Evolutionary conservation across 2,329 filamentous ascomycete species (phyloP), one percentile per base, ranked within the genome.

Genomic region (Penicillium nordicum): DNA sequence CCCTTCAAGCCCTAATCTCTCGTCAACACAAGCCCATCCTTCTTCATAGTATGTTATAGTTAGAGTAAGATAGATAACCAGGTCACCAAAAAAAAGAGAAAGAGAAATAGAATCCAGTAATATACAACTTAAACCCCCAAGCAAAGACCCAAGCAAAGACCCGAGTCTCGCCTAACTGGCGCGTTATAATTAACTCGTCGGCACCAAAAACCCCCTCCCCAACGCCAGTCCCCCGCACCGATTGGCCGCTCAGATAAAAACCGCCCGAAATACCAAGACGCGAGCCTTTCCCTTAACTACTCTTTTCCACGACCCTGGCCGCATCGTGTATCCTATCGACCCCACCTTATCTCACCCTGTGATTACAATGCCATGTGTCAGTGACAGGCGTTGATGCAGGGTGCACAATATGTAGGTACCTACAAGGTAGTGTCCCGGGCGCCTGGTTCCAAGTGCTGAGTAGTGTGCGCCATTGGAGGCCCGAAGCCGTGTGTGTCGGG

Each of bases 231-330:
- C 48, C 48, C 29, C 18, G 21, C 32, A 23, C 36, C 51, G 50
- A 58, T 60, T 60, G 55, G 55, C 40, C 48, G 49, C 12, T 41
- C 40, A 46, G 53, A 46, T 34, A 32, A 27, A 34, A 14, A 44
- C 23, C 29, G 23, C 46, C 53, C 46, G 21, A 44, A 43, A 51
- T 53, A 57, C 61, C 61, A 63, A 63, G 61, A 57, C 63, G 55
- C 60, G 59, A 60, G 60, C 63, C 63, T 65, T 65, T 64, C 61
- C 63, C 23, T 38, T 59, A 61, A 49, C 46, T 34, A 57, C 52
- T 51, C n/a, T 47, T 58, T 62, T 62, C 51, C 57, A 62, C 63
- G 63, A 60, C 58, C 32, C 29, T 16, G 41, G 30, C 29, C 45
- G 8, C 40, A 14, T 5, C 21, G 2, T 42, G 27, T 16, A 16